These are phyloP conservation scores for Tetradesmus lagerheimii DNA, from an alignment of 139 green algal species.

Conservation along the genomic window DNA sequence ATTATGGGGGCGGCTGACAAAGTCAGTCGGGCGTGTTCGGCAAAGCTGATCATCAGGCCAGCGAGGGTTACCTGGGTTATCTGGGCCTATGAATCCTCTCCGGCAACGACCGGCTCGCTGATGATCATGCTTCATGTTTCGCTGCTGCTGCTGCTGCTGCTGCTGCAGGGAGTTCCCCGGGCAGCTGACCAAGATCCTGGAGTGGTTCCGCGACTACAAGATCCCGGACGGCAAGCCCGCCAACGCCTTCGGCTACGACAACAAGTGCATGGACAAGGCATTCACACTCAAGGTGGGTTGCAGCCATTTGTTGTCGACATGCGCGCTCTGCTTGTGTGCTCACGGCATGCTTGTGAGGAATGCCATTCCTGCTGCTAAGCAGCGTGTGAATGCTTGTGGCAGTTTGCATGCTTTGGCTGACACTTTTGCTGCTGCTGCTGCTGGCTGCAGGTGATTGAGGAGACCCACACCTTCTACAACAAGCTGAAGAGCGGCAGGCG, in stretches of 20 bases:
- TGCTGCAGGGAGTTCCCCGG: constrained; percentile 91
- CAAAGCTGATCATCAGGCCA: no score
- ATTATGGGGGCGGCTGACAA: no score
- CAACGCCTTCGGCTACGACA: constrained; percentile 96
- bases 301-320: no score
- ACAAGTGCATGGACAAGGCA: constrained; percentile 91
- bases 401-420: no score
- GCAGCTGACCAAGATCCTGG: constrained; percentile 92
- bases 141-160: background rate
- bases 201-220: constrained; percentile 99
- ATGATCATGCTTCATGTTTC: background rate
- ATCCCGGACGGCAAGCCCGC: constrained; percentile 97
- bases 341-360: no score
- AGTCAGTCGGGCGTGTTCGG: no score
- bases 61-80: no score
- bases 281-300: constrained; percentile 72
- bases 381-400: no score
- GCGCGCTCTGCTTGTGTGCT: no score
- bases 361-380: no score
- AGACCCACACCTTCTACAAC: constrained; percentile 74
- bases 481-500: constrained; percentile 72
- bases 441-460: constrained; percentile 69
- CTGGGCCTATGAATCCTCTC: no score
- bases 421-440: background rate
- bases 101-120: no score